These are phyloP conservation scores for Boletus barrowsii DNA, from an alignment of 768 basidiomycete species.

Conservation along the genomic window DNA sequence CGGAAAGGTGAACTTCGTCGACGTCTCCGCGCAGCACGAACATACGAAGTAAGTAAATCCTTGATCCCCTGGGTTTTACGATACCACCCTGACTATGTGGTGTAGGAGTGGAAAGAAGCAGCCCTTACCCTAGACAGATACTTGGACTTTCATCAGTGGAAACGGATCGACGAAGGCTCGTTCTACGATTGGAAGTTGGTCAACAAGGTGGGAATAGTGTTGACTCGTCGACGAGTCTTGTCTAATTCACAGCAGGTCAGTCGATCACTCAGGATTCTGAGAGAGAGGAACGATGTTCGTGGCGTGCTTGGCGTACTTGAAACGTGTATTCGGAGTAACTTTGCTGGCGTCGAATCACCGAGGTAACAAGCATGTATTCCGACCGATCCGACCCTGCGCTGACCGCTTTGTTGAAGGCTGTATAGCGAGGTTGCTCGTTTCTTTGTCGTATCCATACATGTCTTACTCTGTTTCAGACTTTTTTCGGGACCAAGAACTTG, in stretches of 20 bases:
- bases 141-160: conserved; percentile 89
- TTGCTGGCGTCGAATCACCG: conserved; percentile 87
- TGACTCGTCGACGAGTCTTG: too few species aligned
- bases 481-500: conserved; percentile 83
- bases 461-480: conserved; percentile 57
- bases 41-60: conserved; percentile 55
- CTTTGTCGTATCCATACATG: conserved; percentile 1
- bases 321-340: conserved; percentile 87
- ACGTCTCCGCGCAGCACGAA: conserved; percentile 67
- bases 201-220: conserved; percentile 49
- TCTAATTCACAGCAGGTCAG: conserved; percentile 49
- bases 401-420: conserved; percentile 45
- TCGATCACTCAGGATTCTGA: conserved; percentile 64
- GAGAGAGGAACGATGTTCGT: conserved; percentile 77
- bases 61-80: not conserved
- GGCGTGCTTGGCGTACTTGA: conserved; percentile 89
- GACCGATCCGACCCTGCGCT: not conserved
- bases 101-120: conserved; percentile 82
- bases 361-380: conserved; percentile 40
- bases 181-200: conserved; percentile 93
- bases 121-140: conserved; percentile 78
- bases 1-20: conserved; percentile 75
- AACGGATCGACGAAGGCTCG: conserved; percentile 77
- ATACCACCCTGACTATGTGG: not conserved
- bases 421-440: conserved; percentile 70